Percentiles rank a stretch among this genome's conserved stretches.
These are phyloP conservation scores for Ambrosiella xylebori DNA, from an alignment of 2,329 filamentous ascomycete genomes.

Conservation along the genomic window DNA sequence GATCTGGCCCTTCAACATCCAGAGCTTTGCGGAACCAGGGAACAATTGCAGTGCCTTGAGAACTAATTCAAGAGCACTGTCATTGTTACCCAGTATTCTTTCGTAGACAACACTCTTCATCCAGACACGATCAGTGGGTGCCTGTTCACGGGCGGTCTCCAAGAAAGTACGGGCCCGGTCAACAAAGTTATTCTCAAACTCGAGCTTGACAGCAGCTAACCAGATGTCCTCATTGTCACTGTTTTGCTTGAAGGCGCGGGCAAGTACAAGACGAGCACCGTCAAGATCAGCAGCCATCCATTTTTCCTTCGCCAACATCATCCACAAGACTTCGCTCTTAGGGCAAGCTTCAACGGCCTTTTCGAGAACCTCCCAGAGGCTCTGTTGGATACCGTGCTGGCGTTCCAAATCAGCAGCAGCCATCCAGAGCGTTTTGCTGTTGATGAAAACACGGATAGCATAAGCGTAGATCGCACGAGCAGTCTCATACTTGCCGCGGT, in stretches of 20 bases:
- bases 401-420: constrained; percentile 83
- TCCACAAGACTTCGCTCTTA: constrained; percentile 80
- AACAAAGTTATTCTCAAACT: constrained; percentile 72
- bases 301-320: constrained; percentile 89
- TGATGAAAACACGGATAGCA: constrained; percentile 74
- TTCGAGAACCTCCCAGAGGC: constrained; percentile 69
- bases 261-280: constrained; percentile 70
- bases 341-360: constrained; percentile 90
- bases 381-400: constrained; percentile 69
- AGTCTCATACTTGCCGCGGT: constrained; percentile 70
- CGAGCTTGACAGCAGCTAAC: constrained; percentile 88
- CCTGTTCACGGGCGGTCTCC: constrained; percentile 66
- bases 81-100: constrained; percentile 60
- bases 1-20: constrained; percentile 98
- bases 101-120: constrained; percentile 93
- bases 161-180: constrained; percentile 71
- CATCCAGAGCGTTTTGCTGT: constrained; percentile 75
- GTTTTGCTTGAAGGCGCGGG: constrained; percentile 82
- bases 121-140: constrained; percentile 90
- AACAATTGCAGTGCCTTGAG: constrained; percentile 77
- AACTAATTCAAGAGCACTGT: constrained; percentile 71
- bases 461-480: constrained; percentile 89
- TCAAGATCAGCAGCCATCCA: constrained; percentile 80
- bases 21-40: constrained; percentile 71
- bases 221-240: constrained; percentile 97